Base-by-base conservation (phyloP, 1,139 yeast genomes). In the Pneumocystis murina region DNA sequence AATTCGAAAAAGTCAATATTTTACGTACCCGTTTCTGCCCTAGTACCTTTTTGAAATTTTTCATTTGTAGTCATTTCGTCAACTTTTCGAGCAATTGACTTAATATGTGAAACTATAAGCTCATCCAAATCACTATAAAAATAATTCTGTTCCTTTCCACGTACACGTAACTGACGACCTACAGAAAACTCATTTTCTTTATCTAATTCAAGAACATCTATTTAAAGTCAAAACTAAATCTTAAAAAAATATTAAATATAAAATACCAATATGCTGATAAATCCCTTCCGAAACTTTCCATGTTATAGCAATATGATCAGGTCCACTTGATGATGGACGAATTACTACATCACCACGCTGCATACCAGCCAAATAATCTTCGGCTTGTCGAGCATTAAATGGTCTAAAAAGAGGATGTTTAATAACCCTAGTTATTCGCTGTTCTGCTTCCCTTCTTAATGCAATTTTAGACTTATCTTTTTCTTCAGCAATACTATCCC, bases 201-300 rank as follows among this genome's bases (percentile, higher is more conserved):
- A 65, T 81, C 84, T 63, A 81, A 79, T 74, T 92, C 98, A 68
- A 85, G 80, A 61, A 92, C 87, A 70, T 90, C 91, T 67, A 48
- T 24, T 48, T 20, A 48, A 24, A 48, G 16, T 48, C 12, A 48
- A 48, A 24, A 24, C n/a, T 24, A 4, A 48, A 10, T 12, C 10
- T 48, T 33, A 33, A 4, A 10, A 48, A 48, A 48, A 24, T 48
- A 20, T 48, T 48, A 48, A 12, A 14, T 10, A 17, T 16, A 48
- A n/a, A 24, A 48, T 48, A 48, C 55, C 55, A 14, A 94, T 78
- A 73, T 92, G 97, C 73, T 94, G 98, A 76, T 86, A 94, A 68
- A 92, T 77, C 72, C 85, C 87, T 71, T 87, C 92, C 66, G 89
- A 92, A 55, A 94, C 91, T 73, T 92, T 92, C 97, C 98, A 92